Base-by-base conservation (phyloP, 176 grass and related monocot species). In the Poa pratensis region DNA sequence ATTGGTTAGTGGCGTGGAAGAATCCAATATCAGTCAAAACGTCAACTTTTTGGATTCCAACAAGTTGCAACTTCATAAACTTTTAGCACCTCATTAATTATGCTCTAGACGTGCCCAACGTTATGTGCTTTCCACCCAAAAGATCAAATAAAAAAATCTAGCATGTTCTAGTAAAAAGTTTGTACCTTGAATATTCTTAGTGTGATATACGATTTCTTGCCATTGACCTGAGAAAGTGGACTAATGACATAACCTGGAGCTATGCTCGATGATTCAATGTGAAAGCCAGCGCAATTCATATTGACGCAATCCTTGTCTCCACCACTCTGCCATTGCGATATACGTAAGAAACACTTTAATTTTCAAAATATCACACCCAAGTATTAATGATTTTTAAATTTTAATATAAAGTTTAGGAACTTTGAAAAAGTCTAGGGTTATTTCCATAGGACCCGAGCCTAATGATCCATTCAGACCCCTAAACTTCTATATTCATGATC, bases 141-240 rank as follows among this genome's bases (percentile, higher is more conserved):
- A 58, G 20, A 22, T 22, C 20, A 58, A 0, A 23, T 23, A 57
- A 58, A 67, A 0, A 35, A 42, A 68, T 37, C 7, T 68, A 32
- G 30, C 30, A 37, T 37, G 14, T 68, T 8, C 1, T 3, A 20
- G 0, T 20, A 42, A 3, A 5, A 70, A 42, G 10, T n/a, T 12
- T n/a, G 11, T 42, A 70, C 67, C 67, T 70, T 70, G 19, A 70
- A 70, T 70, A 70, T 70, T 70, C 67, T 70, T n/a, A 70, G 19
- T 70, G 67, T 70, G 19, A 70, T 42, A 70, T 42, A 42, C 5
- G 9, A 42, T 70, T 42, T 70, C 5, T 42, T 19, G 1, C 17
- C 67, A 70, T 37, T 19, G 35, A 70, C 39, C 1, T 12, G 67
- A 12, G 67, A 70, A 70, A 70, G 9, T 12, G 67, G 67, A 70